Base-by-base conservation (phyloP, 2,329 filamentous ascomycete genomes). In the Aspergillaceae sp. region DNA sequence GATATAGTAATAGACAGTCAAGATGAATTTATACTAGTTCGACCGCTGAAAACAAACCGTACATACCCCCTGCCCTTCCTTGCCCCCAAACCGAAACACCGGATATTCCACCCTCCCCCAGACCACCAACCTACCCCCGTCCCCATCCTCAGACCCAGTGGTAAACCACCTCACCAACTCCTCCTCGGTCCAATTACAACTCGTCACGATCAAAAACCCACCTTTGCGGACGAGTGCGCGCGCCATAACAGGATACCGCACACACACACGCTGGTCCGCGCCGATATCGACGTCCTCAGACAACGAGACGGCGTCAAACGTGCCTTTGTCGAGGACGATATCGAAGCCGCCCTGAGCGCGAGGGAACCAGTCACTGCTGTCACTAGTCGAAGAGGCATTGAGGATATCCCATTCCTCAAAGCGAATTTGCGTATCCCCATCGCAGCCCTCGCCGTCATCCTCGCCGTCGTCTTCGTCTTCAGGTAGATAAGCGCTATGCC, bases 121-220 rank as follows among this genome's bases (percentile, higher is more conserved):
- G 47, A 82, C 78, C 50, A 73, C 71, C 55, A 94, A 74, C 42
- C 71, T 61, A 48, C 61, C 61, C 27, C 19, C 19, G 19, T 19
- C 19, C 19, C 19, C 19, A 19, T 56, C 56, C 37, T 34, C 45
- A 43, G 29, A 51, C 19, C 49, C 66, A 2, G 66, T 71, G 43
- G 77, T 80, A 62, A 97, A 92, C 89, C 91, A 97, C 10, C 69
- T 70, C 49, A 77, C 73, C 58, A 98, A 69, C 72, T 98, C 92
- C 36, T 82, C 78, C 71, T 92, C 89, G 1, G 91, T 97, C 92
- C 92, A 98, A 69, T 98, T 98, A 66, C 92, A 98, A 67, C 89
- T 96, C 45, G 92, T 97, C 45, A 98, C 80, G 49, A 96, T 68
- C 56, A 97, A 78, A 27, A 87, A 73, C 0, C 87, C 87, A 1